A percentile compares a stretch with the other conserved stretches of the same genome.
Evolutionary conservation across 2,329 filamentous ascomycete species (phyloP).

Genomic region (Verticillium albo-atrum): DNA sequence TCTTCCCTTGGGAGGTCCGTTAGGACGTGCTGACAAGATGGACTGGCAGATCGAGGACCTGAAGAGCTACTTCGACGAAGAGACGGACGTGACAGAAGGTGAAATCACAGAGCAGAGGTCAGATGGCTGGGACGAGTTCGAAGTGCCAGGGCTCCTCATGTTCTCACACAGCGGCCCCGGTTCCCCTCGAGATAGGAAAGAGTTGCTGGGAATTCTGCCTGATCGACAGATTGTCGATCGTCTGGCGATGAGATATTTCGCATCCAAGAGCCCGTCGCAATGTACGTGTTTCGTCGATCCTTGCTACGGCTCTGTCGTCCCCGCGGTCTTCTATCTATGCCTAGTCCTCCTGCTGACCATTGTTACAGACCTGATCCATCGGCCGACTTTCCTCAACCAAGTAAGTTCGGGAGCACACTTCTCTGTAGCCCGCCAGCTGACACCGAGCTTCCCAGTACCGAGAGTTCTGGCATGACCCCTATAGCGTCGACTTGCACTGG

Average conservation of each 20-base stretch:
- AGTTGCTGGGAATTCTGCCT: slow-evolving; percentile 45
- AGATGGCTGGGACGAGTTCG: slow-evolving; percentile 21
- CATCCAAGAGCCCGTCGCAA: slow-evolving; percentile 46
- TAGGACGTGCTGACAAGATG: not conserved
- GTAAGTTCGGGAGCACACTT: slow-evolving; percentile 20
- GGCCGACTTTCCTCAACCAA: slow-evolving; percentile 43
- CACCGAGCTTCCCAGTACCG: slow-evolving; percentile 32
- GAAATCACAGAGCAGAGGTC: slow-evolving; percentile 22
- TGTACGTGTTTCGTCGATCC: slow-evolving; percentile 28
- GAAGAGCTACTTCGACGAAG: slow-evolving; percentile 49
- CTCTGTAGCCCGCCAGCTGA: not conserved
- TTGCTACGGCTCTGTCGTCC: not conserved
- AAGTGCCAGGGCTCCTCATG: slow-evolving; percentile 38
- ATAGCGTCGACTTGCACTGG: slow-evolving; percentile 36
- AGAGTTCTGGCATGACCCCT: slow-evolving; percentile 42
- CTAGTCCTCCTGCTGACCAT: slow-evolving; percentile 11
- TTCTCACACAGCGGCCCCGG: slow-evolving; percentile 28
- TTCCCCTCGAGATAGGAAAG: slow-evolving; percentile 29
- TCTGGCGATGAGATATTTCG: slow-evolving; percentile 49
- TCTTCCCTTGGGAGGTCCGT: not conserved
- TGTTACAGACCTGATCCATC: slow-evolving; percentile 45
- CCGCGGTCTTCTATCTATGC: not conserved
- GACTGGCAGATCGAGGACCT: slow-evolving; percentile 50
- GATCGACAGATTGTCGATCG: slow-evolving; percentile 41
- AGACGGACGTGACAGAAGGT: slow-evolving; percentile 32